Evolutionary conservation across 2,329 filamentous ascomycete species (phyloP), one percentile per base, ranked within the genome.

Genomic region (Thermothelomyces thermophilus): DNA sequence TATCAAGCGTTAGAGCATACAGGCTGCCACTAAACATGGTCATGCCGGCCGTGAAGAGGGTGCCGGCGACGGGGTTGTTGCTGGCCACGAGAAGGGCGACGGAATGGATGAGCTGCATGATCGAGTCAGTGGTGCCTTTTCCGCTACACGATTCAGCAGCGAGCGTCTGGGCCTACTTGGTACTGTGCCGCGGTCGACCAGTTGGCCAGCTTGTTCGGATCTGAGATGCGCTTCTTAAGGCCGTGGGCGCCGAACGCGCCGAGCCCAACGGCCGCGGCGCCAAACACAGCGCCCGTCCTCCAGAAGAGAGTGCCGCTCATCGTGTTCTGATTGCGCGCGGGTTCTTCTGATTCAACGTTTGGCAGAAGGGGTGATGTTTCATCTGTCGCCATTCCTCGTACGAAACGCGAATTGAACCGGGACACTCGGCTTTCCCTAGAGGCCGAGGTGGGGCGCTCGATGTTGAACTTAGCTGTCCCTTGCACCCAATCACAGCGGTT

Each of bases 221-320:
- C 81, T 9, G 73, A 61, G 60, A 84, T 79, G 56, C 70, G 69
- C 52, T 74, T 74, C 68, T 83, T 84, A 35, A 86, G 69, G 10
- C 82, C 82, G 62, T 86, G 83, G 11, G 82, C 80, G 31, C 83
- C 83, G 64, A 86, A 86, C 0, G 83, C 83, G 28, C 82, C 82
- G 48, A 84, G 64, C 14, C 70, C 71, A 42, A 86, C 82, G 61
- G 76, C 75, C 4, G 75, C 68, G 9, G 80, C 82, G 64, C 81
- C 82, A 61, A 76, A 82, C 46, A 84, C 63, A 60, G 77, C 81
- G 53, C 79, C 82, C 46, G 83, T 66, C 35, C 75, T 80, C 76
- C 77, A 84, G 69, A 80, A 80, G 48, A 64, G 59, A 50, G 56
- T 56, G 55, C 56, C 56, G 58, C 58, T 64, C 56, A 60, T 64